Base-by-base conservation (phyloP, 192 early-diverging fungal genomes). In the Coemansia biformis region DNA sequence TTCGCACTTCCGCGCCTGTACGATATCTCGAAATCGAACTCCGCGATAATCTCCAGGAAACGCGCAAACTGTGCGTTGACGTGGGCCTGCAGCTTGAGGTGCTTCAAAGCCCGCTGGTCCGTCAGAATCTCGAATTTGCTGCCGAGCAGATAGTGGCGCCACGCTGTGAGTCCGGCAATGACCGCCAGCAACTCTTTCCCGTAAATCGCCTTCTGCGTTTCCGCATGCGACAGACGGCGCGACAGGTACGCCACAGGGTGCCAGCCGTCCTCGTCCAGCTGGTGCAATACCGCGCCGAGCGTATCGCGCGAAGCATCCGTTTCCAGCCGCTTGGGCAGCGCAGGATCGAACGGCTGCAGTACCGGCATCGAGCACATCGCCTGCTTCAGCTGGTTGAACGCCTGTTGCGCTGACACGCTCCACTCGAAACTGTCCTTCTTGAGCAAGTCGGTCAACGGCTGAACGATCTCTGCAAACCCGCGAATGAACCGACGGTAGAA, bases 401-500 rank as follows among this genome's bases (percentile, higher is more conserved):
- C 52, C 7, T 9, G 14, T 7, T 41, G 11, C 0, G 48, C 39
- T 48, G 56, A 34, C 5, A 14, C 7, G 0, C 26, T 21, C 43
- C 43, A 55, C 1, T 0, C 15, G 11, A 45, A 55, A 11, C 5
- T 2, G 3, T 66, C 63, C 44, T 56, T 58, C 1, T 59, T 17
- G 0, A 81, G 31, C 0, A 17, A 6, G 0, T 26, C 24, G 3
- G 46, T 50, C 16, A 58, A 12, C 5, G 47, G 47, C 15, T 38
- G 0, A 12, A 35, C 33, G 4, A 44, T 44, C 11, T 30, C 3
- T 3, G 47, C 34, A 7, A 35, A 58, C 7, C 39, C 32, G 14
- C 40, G 22, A 1, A 58, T 34, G 9, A 58, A 58, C 2, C 23
- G 50, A 4, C 40, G 15, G 22, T 45, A 39, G 18, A 32, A 48